Evolutionary conservation across 768 basidiomycete species (phyloP).

Genomic region (Candolleomyces eurysporus): DNA sequence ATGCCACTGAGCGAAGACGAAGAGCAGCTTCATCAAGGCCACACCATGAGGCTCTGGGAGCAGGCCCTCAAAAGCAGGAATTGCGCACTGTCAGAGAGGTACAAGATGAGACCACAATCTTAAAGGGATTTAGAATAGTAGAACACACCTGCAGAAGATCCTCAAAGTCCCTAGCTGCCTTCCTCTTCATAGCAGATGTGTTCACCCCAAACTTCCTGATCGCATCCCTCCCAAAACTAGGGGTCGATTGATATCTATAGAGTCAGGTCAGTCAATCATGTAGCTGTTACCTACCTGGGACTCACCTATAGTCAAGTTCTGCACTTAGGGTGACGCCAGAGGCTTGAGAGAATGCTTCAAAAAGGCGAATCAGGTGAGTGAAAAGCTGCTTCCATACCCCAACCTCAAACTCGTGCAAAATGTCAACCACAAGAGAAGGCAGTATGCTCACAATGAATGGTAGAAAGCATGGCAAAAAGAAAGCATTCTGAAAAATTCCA

Average conservation of each 20-base stretch:
- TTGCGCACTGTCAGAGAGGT: constrained; percentile 3
- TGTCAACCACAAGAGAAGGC: constrained; percentile 25
- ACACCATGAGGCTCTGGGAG: neutral
- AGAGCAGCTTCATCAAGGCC: neutral
- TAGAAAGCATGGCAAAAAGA: neutral
- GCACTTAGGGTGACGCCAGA: constrained; percentile 9
- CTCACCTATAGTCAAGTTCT: constrained; percentile 23
- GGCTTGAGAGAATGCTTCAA: constrained; percentile 14
- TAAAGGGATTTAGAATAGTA: no score
- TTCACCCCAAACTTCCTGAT: constrained; percentile 25
- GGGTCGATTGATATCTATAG: constrained; percentile 12
- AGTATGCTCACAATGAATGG: constrained; percentile 17
- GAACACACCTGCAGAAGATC: constrained; percentile 29
- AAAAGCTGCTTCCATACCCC: constrained; percentile 36
- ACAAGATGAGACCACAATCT: neutral
- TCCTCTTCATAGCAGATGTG: constrained; percentile 23
- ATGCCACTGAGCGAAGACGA: constrained; percentile 5
- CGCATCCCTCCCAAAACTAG: constrained; percentile 14
- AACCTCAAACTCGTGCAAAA: constrained; percentile 38
- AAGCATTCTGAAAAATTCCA: constrained; percentile 28
- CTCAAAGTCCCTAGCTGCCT: constrained; percentile 30
- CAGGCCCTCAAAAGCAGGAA: constrained; percentile 11
- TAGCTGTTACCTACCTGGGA: no score
- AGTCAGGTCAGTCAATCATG: neutral
- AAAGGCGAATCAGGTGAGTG: constrained; percentile 31